Conservation (phyloP, 306 rosid genomes). For the Hippophae tibetana region DNA sequence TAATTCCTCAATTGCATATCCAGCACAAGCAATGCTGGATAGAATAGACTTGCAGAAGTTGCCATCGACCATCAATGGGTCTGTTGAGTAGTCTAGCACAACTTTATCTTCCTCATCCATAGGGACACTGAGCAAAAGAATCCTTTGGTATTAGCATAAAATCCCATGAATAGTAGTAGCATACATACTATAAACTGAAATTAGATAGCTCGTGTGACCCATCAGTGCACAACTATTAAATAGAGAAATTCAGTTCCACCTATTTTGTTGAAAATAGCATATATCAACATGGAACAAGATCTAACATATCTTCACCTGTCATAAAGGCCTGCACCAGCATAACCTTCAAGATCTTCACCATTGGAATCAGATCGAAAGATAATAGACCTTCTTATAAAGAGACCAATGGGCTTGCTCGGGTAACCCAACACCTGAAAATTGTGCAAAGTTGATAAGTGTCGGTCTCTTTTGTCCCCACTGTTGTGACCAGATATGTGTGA, state of each 20-base stretch:
- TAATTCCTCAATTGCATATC: conserved; percentile 71
- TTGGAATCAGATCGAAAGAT: conserved; percentile 97
- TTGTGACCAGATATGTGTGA: too few species aligned
- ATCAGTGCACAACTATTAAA: too few species aligned
- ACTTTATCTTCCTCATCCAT: conserved; percentile 84
- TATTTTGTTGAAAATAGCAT: neutral
- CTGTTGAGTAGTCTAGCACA: conserved; percentile 78
- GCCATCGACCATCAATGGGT: conserved; percentile 49
- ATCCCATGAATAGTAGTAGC: neutral
- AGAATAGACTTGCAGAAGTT: conserved; percentile 62
- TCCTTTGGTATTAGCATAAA: conserved; percentile 12
- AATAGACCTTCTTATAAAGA: conserved; percentile 63
- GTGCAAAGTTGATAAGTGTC: conserved; percentile 5
- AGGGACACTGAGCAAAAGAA: conserved; percentile 52
- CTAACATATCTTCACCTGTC: conserved; percentile 54
- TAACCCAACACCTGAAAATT: conserved; percentile 74
- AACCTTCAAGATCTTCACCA: conserved; percentile 98
- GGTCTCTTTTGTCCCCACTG: too few species aligned
- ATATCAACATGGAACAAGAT: neutral
- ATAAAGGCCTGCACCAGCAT: conserved; percentile 98
- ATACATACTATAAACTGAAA: neutral
- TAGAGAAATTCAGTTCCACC: neutral
- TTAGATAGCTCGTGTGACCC: too few species aligned
- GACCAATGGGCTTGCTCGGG: conserved; percentile 94
- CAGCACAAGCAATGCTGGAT: conserved; percentile 83